Conservation (phyloP, 2,329 filamentous ascomycete genomes). For the Sordariomycetes sp. region DNA sequence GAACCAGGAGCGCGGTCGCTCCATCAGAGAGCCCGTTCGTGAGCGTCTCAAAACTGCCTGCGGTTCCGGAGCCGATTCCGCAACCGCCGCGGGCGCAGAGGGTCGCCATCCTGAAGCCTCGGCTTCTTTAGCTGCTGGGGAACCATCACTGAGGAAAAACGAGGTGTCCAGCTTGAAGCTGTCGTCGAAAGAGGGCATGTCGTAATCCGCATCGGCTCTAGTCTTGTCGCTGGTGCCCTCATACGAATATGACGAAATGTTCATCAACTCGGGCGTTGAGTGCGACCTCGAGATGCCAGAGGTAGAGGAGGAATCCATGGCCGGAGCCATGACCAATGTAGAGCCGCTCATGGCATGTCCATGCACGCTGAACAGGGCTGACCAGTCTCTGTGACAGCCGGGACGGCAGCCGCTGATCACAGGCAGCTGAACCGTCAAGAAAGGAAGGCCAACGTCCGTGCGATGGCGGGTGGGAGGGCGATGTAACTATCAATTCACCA, state of each 20-base stretch:
- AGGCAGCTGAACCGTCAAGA: too few species aligned
- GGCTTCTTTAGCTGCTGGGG: background rate
- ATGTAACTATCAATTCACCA: too few species aligned
- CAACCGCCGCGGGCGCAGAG: background rate
- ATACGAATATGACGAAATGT: constrained; percentile 11
- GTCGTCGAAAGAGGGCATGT: constrained; percentile 44
- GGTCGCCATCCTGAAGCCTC: background rate
- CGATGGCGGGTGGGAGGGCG: too few species aligned
- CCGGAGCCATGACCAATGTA: constrained; percentile 28
- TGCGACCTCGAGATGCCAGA: constrained; percentile 22
- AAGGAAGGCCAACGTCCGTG: too few species aligned
- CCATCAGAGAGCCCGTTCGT: constrained; percentile 37
- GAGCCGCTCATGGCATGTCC: constrained; percentile 25
- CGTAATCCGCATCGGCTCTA: constrained; percentile 26
- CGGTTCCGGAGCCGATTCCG: constrained; percentile 1
- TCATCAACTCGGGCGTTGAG: constrained; percentile 21
- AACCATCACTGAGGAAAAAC: constrained; percentile 24
- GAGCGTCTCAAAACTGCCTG: constrained; percentile 13
- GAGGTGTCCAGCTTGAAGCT: constrained; percentile 38
- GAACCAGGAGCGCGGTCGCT: constrained; percentile 44
- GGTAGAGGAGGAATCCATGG: constrained; percentile 18
- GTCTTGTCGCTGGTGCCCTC: constrained; percentile 17
- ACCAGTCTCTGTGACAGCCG: too few species aligned
- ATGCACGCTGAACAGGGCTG: too few species aligned
- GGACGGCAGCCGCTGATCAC: too few species aligned